These are phyloP conservation scores for Boehmeria nivea DNA, from an alignment of 306 rosid species.

Conservation along the genomic window DNA sequence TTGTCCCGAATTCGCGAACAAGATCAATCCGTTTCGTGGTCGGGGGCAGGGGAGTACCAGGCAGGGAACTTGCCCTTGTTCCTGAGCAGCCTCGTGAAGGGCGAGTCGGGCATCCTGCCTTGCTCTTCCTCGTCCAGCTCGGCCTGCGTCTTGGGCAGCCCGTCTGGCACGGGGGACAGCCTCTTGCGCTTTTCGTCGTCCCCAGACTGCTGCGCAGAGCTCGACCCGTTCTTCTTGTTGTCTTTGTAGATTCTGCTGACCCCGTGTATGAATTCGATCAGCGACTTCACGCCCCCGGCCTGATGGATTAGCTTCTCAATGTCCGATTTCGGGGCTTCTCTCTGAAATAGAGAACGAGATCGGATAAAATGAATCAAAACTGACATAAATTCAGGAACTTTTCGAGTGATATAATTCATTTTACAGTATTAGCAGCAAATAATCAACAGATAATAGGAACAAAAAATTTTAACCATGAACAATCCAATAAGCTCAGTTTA, in stretches of 20 bases:
- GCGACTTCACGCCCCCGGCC: conserved; percentile 61
- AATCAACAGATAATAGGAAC: too few relatives aligned
- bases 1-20: too few relatives aligned
- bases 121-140: conserved; percentile 71
- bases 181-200: conserved; percentile 13
- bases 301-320: conserved; percentile 68
- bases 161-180: conserved; percentile 66
- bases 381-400: too few relatives aligned
- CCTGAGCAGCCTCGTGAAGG: conserved; percentile 64
- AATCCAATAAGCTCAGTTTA: too few relatives aligned
- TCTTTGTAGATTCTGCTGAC: conserved; percentile 46
- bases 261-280: conserved; percentile 67
- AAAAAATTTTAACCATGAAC: too few relatives aligned
- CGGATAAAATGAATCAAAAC: too few relatives aligned
- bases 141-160: conserved; percentile 66
- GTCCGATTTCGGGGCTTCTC: conserved; percentile 53
- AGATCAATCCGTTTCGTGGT: conserved; percentile 78
- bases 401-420: too few relatives aligned
- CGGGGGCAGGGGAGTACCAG: conserved; percentile 78
- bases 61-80: conserved; percentile 68
- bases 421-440: too few relatives aligned
- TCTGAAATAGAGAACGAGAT: conserved; percentile 30
- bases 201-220: conserved; percentile 16
- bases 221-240: conserved; percentile 28
- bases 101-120: conserved; percentile 71